Evolutionary conservation across 768 basidiomycete species (phyloP), one percentile per base, ranked within the genome.

Genomic region (Collybia sordida): DNA sequence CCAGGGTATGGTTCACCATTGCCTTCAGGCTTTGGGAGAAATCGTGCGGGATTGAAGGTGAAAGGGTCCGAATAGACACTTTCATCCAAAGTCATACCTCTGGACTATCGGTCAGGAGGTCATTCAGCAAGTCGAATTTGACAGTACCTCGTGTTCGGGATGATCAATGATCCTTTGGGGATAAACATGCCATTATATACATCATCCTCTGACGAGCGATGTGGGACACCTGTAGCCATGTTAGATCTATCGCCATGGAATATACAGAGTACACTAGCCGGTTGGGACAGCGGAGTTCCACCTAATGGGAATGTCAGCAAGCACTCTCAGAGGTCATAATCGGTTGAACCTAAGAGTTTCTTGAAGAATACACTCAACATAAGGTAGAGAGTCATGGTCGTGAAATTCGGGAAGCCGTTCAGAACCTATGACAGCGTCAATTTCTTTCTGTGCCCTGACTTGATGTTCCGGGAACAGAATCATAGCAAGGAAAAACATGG

Each of bases 31-130:
- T n/a, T 51, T 36, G 51, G 51, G 8, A 75, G 53, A 46, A 68
- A 79, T n/a, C 77, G 65, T 15, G 71, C 67, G 3, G 77, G 79
- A 0, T 57, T 54, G 56, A 77, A 81, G 7, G 59, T 56, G 5
- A 66, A 58, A 1, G 79, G 76, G 23, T 75, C 59, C 4, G 66
- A 54, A 49, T 74, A 80, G 2, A 66, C 59, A 24, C 55, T 53
- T 21, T 62, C 61, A 34, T 78, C 68, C 34, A 71, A 71, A 14
- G 66, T 59, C 49, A 80, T 63, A 4, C 60, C 70, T 72, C 70
- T 74, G 61, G 35, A 15, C 14, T 12, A 47, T n/a, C 48, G 47
- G 7, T 49, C n/a, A 45, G 45, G 36, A 31, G 22, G 22, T n/a
- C 6, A 4, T 14, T 43, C 42, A 17, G 3, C 27, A 24, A 6